Conservation (phyloP, 106 monocot genomes). For the Dioscorea zingiberensis region DNA sequence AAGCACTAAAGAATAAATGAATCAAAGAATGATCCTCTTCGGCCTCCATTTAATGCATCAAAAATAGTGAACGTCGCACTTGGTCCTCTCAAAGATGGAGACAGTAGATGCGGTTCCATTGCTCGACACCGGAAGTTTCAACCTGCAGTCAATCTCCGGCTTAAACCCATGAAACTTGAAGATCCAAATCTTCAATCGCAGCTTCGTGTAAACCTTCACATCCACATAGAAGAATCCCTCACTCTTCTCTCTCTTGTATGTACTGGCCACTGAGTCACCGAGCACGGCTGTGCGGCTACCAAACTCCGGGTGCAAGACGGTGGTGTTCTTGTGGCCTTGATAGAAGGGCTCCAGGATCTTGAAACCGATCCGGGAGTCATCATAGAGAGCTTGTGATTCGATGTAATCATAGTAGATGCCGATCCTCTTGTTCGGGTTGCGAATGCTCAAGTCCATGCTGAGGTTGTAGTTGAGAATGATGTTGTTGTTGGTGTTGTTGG, state of each 20-base stretch:
- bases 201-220: not conserved
- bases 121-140: conserved; percentile 5
- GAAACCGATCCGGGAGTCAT: conserved; percentile 1
- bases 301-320: conserved; percentile 2
- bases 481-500: conserved; percentile 4
- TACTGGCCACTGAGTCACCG: not conserved
- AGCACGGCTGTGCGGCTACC: not conserved
- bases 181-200: conserved; percentile 5
- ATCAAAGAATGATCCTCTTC: no score
- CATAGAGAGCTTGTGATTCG: conserved; percentile 19
- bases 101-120: not conserved
- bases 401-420: conserved; percentile 33
- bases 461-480: conserved; percentile 24
- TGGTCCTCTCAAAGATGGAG: conserved; percentile 3
- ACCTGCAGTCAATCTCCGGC: conserved; percentile 4
- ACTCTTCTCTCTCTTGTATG: conserved; percentile 5
- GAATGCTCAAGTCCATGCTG: conserved; percentile 7
- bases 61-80: not conserved
- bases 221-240: conserved; percentile 5
- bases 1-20: no score
- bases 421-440: conserved; percentile 63
- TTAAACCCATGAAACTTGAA: conserved; percentile 4
- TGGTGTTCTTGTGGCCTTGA: conserved; percentile 21
- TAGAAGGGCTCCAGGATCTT: conserved; percentile 38
- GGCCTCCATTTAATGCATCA: not conserved